A percentile compares a stretch with the other conserved stretches of the same genome.
Evolutionary conservation across 1,284 basidiomycete genomes (phyloP).

Genomic region (Trametes polyzona): DNA sequence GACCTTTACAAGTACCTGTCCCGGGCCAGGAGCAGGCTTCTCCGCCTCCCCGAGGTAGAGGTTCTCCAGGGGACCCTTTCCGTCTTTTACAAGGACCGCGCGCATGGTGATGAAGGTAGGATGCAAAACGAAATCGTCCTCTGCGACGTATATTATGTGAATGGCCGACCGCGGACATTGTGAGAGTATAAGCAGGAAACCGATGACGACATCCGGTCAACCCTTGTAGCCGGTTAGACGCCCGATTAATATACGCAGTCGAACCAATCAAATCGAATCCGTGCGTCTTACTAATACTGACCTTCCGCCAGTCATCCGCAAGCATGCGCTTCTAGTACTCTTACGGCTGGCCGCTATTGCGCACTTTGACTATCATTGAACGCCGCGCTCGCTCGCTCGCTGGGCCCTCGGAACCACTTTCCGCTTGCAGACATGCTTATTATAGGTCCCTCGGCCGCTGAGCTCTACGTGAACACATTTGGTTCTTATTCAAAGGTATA

Average conservation of each 20-base stretch:
- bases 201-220: slow-evolving; percentile 7
- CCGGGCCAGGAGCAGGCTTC: slow-evolving; percentile 57
- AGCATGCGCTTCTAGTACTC: too few species aligned
- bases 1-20: slow-evolving; percentile 81
- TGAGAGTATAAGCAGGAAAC: background rate
- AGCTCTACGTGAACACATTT: too few species aligned
- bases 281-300: background rate
- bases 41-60: slow-evolving; percentile 80
- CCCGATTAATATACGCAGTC: background rate
- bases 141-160: background rate
- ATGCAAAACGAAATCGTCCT: background rate
- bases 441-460: too few species aligned
- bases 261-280: background rate
- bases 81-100: slow-evolving; percentile 83
- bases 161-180: background rate
- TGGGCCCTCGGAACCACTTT: too few species aligned
- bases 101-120: slow-evolving; percentile 56
- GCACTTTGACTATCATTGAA: too few species aligned
- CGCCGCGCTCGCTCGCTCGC: too few species aligned
- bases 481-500: too few species aligned
- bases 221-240: too few species aligned
- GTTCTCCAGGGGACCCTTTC: slow-evolving; percentile 76
- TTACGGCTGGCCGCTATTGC: too few species aligned
- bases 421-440: too few species aligned
- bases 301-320: background rate